These are phyloP conservation scores for Halenospora varia DNA, from an alignment of 495 filamentous ascomycete species.

Conservation along the genomic window DNA sequence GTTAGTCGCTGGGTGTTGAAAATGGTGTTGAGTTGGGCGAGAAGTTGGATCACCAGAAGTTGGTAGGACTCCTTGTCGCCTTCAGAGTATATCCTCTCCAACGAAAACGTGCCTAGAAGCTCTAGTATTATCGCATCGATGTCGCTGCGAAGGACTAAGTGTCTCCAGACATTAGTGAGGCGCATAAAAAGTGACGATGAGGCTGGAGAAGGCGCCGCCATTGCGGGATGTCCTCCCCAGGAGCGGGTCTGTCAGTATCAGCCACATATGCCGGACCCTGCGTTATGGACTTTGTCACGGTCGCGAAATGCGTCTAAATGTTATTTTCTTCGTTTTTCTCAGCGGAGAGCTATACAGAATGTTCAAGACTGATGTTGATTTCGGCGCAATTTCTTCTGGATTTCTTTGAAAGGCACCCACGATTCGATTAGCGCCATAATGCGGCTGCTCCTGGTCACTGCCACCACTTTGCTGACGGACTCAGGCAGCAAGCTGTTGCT, in stretches of 20 bases:
- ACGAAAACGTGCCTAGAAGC: conserved; percentile 33
- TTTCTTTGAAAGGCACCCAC: neutral
- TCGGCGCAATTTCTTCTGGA: neutral
- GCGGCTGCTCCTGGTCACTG: neutral
- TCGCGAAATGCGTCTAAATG: too few relatives aligned
- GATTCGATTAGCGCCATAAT: neutral
- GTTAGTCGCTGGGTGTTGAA: conserved; percentile 34
- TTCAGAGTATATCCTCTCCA: conserved; percentile 34
- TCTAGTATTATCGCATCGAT: conserved; percentile 34
- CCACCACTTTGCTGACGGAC: neutral
- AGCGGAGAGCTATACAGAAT: neutral
- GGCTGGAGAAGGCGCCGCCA: conserved; percentile 24
- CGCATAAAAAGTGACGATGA: conserved; percentile 33
- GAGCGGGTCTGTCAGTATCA: neutral
- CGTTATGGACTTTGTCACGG: too few relatives aligned
- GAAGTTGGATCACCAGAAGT: conserved; percentile 25
- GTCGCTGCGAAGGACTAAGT: conserved; percentile 32
- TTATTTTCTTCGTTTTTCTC: too few relatives aligned
- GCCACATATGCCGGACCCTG: neutral
- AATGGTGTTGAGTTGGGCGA: conserved; percentile 27
- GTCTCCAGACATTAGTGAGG: conserved; percentile 28
- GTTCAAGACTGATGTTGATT: neutral
- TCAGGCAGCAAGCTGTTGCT: neutral
- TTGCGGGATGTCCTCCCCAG: conserved; percentile 7
- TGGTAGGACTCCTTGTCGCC: conserved; percentile 26